A percentile compares a stretch with the other conserved stretches of the same genome.
Conservation (phyloP, 2,329 filamentous ascomycete species). For the Dothideomycetes sp. region DNA sequence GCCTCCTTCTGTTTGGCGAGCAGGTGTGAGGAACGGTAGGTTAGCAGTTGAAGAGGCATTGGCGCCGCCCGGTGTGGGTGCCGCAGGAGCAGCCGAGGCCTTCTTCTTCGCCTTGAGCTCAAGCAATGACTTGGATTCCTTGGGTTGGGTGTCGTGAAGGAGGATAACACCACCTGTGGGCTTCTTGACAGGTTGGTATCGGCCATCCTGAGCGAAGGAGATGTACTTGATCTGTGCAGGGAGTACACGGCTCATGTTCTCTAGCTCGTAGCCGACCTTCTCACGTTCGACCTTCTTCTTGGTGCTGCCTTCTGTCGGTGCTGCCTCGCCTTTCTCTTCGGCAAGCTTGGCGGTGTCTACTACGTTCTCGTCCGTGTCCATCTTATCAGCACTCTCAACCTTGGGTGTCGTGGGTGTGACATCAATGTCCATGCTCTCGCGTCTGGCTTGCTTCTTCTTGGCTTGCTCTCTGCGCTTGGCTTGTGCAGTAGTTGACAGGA, state of each 20-base stretch:
- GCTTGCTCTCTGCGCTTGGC: conserved; percentile 90
- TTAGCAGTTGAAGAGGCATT: conserved; percentile 24
- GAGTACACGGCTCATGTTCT: conserved; percentile 93
- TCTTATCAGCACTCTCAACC: conserved; percentile 60
- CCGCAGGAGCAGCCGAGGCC: conserved; percentile 36
- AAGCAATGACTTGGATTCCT: conserved; percentile 68
- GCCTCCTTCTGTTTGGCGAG: conserved; percentile 20
- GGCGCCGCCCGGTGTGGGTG: conserved; percentile 32
- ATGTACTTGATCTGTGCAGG: conserved; percentile 92
- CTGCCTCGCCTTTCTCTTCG: conserved; percentile 39
- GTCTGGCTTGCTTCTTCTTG: conserved; percentile 80
- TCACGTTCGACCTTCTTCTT: conserved; percentile 95
- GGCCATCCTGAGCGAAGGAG: conserved; percentile 69
- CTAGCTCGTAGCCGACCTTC: conserved; percentile 90
- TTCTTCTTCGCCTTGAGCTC: conserved; percentile 89
- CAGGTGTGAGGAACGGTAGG: conserved; percentile 23
- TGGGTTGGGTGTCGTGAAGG: conserved; percentile 73
- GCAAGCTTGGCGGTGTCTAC: conserved; percentile 31
- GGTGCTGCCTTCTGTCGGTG: conserved; percentile 43
- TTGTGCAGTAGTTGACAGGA: conserved; percentile 92
- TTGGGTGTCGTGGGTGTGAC: conserved; percentile 66
- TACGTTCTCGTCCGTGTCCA: conserved; percentile 55
- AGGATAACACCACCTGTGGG: conserved; percentile 89
- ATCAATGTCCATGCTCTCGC: conserved; percentile 94
- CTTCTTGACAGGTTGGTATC: conserved; percentile 92